Evolutionary conservation across 805 yeast species (phyloP).

Genomic region (Barnettozyma vustinii): DNA sequence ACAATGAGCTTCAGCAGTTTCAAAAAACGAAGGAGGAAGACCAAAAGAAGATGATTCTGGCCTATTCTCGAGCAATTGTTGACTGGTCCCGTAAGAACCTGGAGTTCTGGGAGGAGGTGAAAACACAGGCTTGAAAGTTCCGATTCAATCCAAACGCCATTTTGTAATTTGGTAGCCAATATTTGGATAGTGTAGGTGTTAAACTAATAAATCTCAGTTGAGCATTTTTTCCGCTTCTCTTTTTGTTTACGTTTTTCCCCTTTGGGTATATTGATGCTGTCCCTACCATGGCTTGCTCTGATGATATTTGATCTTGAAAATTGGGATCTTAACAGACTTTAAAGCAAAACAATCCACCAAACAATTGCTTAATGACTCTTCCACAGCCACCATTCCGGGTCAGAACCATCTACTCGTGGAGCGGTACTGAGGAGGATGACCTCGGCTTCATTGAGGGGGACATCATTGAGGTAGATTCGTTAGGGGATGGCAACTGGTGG

Average conservation of each 20-base stretch:
- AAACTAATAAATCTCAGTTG: not conserved
- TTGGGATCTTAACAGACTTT: not conserved
- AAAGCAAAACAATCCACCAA: not conserved
- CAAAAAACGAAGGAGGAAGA: conserved; percentile 45
- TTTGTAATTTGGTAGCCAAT: too few relatives aligned
- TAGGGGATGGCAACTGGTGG: conserved; percentile 91
- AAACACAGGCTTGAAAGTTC: conserved; percentile 13
- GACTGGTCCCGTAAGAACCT: conserved; percentile 66
- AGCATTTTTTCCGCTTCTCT: not conserved
- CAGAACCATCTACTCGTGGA: conserved; percentile 85
- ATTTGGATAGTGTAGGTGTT: not conserved
- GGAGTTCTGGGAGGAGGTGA: conserved; percentile 64
- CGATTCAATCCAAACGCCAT: not conserved
- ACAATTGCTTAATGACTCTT: conserved; percentile 10
- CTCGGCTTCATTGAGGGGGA: conserved; percentile 94
- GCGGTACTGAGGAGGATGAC: conserved; percentile 86
- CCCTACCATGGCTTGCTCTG: conserved; percentile 1
- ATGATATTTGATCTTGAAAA: not conserved
- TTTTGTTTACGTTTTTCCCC: conserved; percentile 19
- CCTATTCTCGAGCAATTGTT: conserved; percentile 50
- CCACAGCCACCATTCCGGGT: conserved; percentile 65
- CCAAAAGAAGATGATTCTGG: conserved; percentile 44
- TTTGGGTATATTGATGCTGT: conserved; percentile 8
- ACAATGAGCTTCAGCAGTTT: conserved; percentile 37
- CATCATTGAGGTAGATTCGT: conserved; percentile 71